Conservation (phyloP, 225 moss, liverwort and hornwort genomes). For the Bryum argenteum region DNA sequence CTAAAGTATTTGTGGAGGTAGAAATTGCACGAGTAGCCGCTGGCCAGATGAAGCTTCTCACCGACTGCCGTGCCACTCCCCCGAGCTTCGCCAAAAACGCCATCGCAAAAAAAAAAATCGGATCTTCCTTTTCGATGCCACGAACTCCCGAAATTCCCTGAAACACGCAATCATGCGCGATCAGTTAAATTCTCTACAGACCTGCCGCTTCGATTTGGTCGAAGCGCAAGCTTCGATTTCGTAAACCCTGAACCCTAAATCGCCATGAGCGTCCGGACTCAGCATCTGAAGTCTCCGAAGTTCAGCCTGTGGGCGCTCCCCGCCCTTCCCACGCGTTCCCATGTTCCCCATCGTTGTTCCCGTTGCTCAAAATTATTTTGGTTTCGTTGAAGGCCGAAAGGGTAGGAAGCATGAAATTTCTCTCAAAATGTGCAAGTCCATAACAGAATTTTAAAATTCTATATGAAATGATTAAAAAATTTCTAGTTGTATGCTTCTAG, state of each 20-base stretch:
- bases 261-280: background rate
- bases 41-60: constrained; percentile 19
- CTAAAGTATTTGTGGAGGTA: constrained; percentile 11
- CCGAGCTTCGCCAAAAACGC: constrained; percentile 66
- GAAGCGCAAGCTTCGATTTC: background rate
- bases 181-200: background rate
- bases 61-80: constrained; percentile 52
- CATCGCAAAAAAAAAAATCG: constrained; percentile 34
- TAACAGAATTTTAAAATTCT: no score
- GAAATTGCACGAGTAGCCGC: constrained; percentile 13
- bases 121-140: background rate
- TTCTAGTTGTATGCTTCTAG: no score
- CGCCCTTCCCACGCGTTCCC: no score
- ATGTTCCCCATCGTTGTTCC: no score
- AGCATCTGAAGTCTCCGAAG: no score
- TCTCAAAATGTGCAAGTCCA: no score
- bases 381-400: no score
- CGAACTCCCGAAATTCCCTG: no score
- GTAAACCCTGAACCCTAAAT: background rate
- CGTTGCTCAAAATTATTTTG: no score
- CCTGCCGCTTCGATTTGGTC: background rate
- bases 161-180: background rate
- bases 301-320: no score
- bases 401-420: no score
- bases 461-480: no score